Base-by-base conservation (phyloP, 1,139 yeast species). In the Suhomyces coccinellae region DNA sequence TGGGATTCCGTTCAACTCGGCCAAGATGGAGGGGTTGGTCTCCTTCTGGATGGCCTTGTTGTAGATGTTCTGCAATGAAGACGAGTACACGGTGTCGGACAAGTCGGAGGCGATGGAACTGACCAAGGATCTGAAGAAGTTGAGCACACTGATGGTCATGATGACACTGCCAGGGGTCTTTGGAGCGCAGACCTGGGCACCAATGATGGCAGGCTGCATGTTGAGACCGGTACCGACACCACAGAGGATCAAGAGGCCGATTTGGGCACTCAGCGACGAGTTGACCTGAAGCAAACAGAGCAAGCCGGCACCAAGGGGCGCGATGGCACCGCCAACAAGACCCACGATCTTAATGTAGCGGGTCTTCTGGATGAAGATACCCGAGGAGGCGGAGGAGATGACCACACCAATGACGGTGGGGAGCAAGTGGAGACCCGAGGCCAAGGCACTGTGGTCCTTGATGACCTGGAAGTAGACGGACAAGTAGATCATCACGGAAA, bases 401-500 rank as follows among this genome's bases (percentile, higher is more conserved):
- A 69, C 70, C 35, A 67, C 66, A 0, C 72, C 52, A n/a, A 73
- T 61, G 44, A 72, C 64, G 14, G 62, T 46, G 3, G 77, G 73
- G 42, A 73, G 62, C 42, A 70, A 57, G 49, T 66, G 64, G 33
- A 71, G 52, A 38, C 78, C 78, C 1, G 76, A 65, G n/a, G 58
- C 57, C 62, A 69, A 59, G 5, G 77, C 68, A 42, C 61, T 52
- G 9, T 63, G 55, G 22, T 57, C 66, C 42, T 56, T 60, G 24
- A 73, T 60, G 38, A 66, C 65, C 54, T 73, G 77, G 58, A 70
- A 73, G 50, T 73, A 73, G 29, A 72, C 56, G 6, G 55, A 44
- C 40, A 50, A 39, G 35, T 51, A 52, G 14, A 50, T 44, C 41
- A 51, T 33, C 8, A 37, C 30, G 5, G 41, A 20, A n/a, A 52